These are phyloP conservation scores for Populus davidiana DNA, from an alignment of 345 rosid species.

Conservation along the genomic window DNA sequence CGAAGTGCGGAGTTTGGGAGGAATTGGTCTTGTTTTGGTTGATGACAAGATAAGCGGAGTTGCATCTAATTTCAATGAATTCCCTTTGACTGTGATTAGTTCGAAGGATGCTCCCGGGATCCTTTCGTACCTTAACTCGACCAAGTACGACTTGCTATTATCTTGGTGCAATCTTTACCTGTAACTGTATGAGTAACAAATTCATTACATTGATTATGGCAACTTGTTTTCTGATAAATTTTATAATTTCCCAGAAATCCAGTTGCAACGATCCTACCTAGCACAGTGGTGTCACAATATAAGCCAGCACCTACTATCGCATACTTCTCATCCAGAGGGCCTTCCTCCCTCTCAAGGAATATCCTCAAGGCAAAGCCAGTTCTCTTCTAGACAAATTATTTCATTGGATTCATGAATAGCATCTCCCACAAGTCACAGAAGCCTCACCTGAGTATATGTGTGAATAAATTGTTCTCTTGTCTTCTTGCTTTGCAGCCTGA, in stretches of 20 bases:
- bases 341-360: conserved; percentile 52
- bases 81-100: conserved; percentile 49
- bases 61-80: conserved; percentile 42
- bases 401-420: not conserved
- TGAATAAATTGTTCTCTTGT: not conserved
- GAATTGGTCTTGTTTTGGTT: conserved; percentile 51
- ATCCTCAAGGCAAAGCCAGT: conserved; percentile 62
- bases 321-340: conserved; percentile 82
- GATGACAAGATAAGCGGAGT: conserved; percentile 44
- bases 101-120: conserved; percentile 50
- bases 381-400: not conserved
- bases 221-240: not conserved
- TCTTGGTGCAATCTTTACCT: conserved; percentile 50
- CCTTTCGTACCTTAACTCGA: conserved; percentile 62
- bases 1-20: conserved; percentile 52
- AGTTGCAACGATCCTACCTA: conserved; percentile 67
- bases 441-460: not conserved
- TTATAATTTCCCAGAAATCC: conserved; percentile 52
- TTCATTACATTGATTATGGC: conserved; percentile 49
- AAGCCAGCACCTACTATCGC: conserved; percentile 71
- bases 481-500: conserved; percentile 59
- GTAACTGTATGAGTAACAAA: not conserved
- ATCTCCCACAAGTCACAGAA: no score
- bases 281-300: conserved; percentile 41
- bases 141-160: conserved; percentile 45